phyloP scores from a whole-genome alignment of 768 basidiomycete genomes.

The Cubamyces lactineus region DNA sequence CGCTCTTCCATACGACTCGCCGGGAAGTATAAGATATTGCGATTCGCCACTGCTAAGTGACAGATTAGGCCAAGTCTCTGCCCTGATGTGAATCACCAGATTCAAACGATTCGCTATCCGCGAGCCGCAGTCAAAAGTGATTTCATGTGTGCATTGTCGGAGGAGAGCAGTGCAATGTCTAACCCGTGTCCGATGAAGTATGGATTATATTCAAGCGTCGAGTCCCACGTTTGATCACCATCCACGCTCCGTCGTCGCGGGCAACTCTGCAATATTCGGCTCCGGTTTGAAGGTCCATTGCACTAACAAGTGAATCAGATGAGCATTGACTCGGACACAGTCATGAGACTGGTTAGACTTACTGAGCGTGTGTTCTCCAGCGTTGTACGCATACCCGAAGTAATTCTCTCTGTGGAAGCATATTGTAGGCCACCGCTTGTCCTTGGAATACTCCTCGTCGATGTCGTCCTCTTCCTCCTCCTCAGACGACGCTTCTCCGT shows the following conservation, averaged over 20 bases:
- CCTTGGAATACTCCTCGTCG: constrained; percentile 24
- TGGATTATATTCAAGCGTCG: too few relatives aligned
- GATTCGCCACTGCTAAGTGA: too few relatives aligned
- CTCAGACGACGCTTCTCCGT: constrained; percentile 1
- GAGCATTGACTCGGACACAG: background rate
- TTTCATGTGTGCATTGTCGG: too few relatives aligned
- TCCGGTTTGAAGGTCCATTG: background rate
- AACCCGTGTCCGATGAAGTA: too few relatives aligned
- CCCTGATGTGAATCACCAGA: too few relatives aligned
- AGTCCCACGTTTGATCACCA: too few relatives aligned
- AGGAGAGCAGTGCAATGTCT: too few relatives aligned
- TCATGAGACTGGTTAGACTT: constrained; percentile 15
- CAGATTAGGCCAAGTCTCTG: too few relatives aligned
- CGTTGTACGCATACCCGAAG: constrained; percentile 41
- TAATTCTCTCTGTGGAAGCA: constrained; percentile 30
- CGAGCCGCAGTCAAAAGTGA: too few relatives aligned
- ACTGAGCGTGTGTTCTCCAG: constrained; percentile 40
- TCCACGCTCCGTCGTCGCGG: background rate
- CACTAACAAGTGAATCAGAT: background rate
- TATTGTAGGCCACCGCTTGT: constrained; percentile 33
- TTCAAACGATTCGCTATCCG: too few relatives aligned
- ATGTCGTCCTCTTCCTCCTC: constrained; percentile 23
- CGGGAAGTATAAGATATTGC: too few relatives aligned
- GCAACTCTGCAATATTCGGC: background rate
- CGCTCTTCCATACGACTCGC: too few relatives aligned